A percentile compares a stretch with the other conserved stretches of the same genome.
phyloP scores from a whole-genome alignment of 805 yeast species.

The Yarrowia sp. region DNA sequence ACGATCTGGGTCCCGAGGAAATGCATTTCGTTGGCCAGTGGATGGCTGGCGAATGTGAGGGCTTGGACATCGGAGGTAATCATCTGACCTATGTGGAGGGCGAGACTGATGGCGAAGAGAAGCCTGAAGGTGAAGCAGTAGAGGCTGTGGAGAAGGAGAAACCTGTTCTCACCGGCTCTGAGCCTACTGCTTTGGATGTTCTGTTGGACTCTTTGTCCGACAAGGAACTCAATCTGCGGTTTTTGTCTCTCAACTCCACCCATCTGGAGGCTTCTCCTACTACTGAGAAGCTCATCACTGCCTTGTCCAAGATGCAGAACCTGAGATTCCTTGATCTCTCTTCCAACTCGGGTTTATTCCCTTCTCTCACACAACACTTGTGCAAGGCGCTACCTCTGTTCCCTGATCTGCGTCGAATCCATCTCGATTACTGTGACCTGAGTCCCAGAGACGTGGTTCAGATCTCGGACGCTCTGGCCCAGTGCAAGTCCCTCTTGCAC shows the following conservation, averaged over 20 bases:
- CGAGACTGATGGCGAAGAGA: too few species aligned
- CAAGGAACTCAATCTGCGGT: conserved; percentile 50
- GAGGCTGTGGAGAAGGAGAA: background rate
- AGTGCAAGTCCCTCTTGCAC: conserved; percentile 69
- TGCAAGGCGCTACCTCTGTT: conserved; percentile 72
- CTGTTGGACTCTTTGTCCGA: conserved; percentile 42
- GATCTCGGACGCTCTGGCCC: conserved; percentile 71
- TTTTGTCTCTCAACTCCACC: conserved; percentile 71
- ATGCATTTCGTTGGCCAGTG: conserved; percentile 63
- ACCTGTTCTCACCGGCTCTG: background rate
- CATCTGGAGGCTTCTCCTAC: conserved; percentile 55
- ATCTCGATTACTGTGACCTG: conserved; percentile 72
- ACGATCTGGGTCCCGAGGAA: conserved; percentile 68
- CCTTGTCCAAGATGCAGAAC: conserved; percentile 58
- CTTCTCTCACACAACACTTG: conserved; percentile 63
- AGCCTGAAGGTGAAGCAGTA: background rate
- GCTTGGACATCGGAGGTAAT: conserved; percentile 85
- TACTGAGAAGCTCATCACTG: conserved; percentile 53
- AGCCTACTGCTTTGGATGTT: conserved; percentile 45
- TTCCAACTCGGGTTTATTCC: conserved; percentile 70
- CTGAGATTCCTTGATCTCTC: conserved; percentile 79
- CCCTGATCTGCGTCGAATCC: conserved; percentile 67
- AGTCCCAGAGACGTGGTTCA: conserved; percentile 61
- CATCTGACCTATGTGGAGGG: conserved; percentile 52
- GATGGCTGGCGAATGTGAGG: conserved; percentile 61